A percentile compares a stretch with the other conserved stretches of the same genome.
Evolutionary conservation across 2,329 filamentous ascomycete species (phyloP).

Genomic region (Scedosporium dehoogii): DNA sequence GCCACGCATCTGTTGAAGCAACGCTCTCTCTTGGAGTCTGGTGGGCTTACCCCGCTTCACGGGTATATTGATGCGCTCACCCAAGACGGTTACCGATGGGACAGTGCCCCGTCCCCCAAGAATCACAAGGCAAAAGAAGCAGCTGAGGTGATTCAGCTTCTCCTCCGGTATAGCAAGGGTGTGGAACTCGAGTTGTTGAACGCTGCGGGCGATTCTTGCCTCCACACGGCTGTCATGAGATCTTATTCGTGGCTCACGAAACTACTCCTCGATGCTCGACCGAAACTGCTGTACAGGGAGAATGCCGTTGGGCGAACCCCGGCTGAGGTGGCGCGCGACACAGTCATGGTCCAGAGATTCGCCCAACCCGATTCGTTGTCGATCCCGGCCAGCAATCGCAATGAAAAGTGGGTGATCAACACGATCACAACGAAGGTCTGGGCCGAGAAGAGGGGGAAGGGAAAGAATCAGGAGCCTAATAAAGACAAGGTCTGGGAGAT

Average conservation of each 20-base stretch:
- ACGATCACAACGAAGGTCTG: not conserved
- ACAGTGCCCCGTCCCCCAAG: slow-evolving; percentile 5
- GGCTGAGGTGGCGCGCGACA: slow-evolving; percentile 53
- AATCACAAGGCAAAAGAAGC: slow-evolving; percentile 13
- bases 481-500: slow-evolving; percentile 3
- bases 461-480: not conserved
- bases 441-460: not conserved
- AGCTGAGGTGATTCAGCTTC: slow-evolving; percentile 32
- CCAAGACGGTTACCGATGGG: not conserved
- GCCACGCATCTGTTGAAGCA: slow-evolving; percentile 49
- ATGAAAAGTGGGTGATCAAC: not conserved
- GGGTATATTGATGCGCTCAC: slow-evolving; percentile 33
- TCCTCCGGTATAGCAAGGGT: slow-evolving; percentile 47
- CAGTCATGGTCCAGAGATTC: slow-evolving; percentile 30
- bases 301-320: slow-evolving; percentile 70
- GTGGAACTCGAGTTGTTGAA: slow-evolving; percentile 49
- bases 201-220: slow-evolving; percentile 52
- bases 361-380: slow-evolving; percentile 10
- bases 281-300: slow-evolving; percentile 56
- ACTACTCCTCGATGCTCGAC: slow-evolving; percentile 42
- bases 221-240: slow-evolving; percentile 45
- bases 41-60: slow-evolving; percentile 55
- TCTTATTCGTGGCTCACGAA: slow-evolving; percentile 25
- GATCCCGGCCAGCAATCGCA: not conserved
- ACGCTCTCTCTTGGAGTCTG: slow-evolving; percentile 39